These are phyloP conservation scores for Ophiorrhiza pumila DNA, from an alignment of 257 asterid species.

Conservation along the genomic window DNA sequence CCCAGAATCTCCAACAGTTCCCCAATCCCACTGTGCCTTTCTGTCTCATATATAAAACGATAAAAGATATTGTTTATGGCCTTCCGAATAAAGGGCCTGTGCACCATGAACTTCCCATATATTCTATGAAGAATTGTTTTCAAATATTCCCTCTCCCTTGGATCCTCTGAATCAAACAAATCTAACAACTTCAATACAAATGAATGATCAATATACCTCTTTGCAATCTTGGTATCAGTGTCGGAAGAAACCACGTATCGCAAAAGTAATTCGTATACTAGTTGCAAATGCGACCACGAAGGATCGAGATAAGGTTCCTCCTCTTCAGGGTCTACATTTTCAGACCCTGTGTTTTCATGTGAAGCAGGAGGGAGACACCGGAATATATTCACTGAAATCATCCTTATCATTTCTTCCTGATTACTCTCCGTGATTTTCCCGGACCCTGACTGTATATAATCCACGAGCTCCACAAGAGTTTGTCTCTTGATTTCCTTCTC, in stretches of 20 bases:
- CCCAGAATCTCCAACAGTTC: slow-evolving; percentile 90
- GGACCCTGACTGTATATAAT: slow-evolving; percentile 56
- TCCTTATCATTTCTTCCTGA: slow-evolving; percentile 71
- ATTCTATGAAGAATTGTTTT: slow-evolving; percentile 78
- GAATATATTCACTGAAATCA: slow-evolving; percentile 68
- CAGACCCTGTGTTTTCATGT: slow-evolving; percentile 58
- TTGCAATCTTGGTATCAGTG: slow-evolving; percentile 66
- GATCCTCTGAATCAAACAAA: slow-evolving; percentile 81
- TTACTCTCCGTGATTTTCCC: slow-evolving; percentile 50
- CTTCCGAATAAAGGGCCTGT: slow-evolving; percentile 85
- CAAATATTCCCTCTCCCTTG: slow-evolving; percentile 82
- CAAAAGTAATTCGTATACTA: slow-evolving; percentile 63
- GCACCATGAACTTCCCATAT: slow-evolving; percentile 90
- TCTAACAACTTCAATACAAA: slow-evolving; percentile 67
- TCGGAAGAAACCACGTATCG: slow-evolving; percentile 68
- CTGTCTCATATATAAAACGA: slow-evolving; percentile 70
- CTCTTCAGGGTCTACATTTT: slow-evolving; percentile 55
- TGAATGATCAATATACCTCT: slow-evolving; percentile 66
- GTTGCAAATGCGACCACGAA: slow-evolving; percentile 77
- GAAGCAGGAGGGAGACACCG: slow-evolving; percentile 63
- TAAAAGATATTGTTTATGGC: slow-evolving; percentile 72
- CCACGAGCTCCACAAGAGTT: slow-evolving; percentile 64
- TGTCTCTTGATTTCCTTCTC: slow-evolving; percentile 78
- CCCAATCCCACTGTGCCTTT: slow-evolving; percentile 70
- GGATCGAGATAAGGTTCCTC: slow-evolving; percentile 71